These are phyloP conservation scores for Morella rubra DNA, from an alignment of 306 rosid genomes.

Conservation along the genomic window DNA sequence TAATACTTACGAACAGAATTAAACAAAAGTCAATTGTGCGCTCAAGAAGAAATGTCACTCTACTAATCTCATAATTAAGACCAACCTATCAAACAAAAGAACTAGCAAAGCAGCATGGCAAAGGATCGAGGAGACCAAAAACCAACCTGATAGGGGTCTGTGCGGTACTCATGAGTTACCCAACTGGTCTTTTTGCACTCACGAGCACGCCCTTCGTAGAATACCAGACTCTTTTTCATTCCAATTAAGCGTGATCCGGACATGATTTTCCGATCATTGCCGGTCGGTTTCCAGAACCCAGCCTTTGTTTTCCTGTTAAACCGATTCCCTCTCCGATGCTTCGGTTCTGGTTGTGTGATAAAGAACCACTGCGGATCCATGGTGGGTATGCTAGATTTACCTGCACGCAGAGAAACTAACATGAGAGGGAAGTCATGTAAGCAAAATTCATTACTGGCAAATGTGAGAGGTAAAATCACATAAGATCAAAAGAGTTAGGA, in stretches of 20 bases:
- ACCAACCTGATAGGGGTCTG: slow-evolving; percentile 86
- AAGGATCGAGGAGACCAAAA: background rate
- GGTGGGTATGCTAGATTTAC: slow-evolving; percentile 57
- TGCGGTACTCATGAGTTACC: slow-evolving; percentile 94
- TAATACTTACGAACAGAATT: background rate
- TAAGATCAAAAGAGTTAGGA: no score
- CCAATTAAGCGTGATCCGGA: slow-evolving; percentile 62
- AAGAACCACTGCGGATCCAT: slow-evolving; percentile 96
- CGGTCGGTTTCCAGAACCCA: slow-evolving; percentile 97
- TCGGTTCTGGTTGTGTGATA: slow-evolving; percentile 81
- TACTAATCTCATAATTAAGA: no score
- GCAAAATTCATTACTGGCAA: background rate
- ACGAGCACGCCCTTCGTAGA: slow-evolving; percentile 87
- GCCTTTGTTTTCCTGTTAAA: slow-evolving; percentile 70
- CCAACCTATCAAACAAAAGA: background rate
- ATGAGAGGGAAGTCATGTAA: background rate
- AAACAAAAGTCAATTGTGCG: no score
- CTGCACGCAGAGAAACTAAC: slow-evolving; percentile 34
- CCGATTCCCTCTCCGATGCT: slow-evolving; percentile 83
- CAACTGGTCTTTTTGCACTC: slow-evolving; percentile 80
- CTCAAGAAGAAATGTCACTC: background rate
- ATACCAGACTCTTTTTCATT: slow-evolving; percentile 91
- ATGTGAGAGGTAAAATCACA: background rate
- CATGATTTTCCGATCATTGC: slow-evolving; percentile 78
- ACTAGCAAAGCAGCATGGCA: background rate